A percentile compares a stretch with the other conserved stretches of the same genome.
phyloP scores from a whole-genome alignment of 495 filamentous ascomycete genomes.

The Talaromyces borbonicus region DNA sequence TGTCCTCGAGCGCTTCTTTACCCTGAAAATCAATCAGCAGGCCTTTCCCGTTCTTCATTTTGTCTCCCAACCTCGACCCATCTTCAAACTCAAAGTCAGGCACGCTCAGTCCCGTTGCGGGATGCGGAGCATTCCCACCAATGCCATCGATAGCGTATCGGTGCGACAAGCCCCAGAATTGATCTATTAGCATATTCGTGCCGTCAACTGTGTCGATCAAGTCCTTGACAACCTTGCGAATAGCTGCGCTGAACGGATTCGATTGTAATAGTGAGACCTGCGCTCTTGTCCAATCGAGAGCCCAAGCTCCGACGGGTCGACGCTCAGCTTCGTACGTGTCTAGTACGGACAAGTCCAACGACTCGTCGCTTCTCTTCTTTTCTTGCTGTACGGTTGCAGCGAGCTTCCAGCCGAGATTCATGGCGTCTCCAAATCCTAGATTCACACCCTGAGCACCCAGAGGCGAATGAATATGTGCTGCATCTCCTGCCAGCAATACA shows the following conservation, averaged over 20 bases:
- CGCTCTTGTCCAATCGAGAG: conserved; percentile 23
- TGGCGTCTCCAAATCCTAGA: conserved; percentile 41
- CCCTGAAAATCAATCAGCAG: conserved; percentile 16
- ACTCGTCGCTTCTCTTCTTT: conserved; percentile 9
- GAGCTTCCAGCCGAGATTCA: conserved; percentile 45
- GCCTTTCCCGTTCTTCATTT: conserved; percentile 13
- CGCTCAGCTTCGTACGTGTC: conserved; percentile 23
- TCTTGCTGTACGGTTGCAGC: conserved; percentile 23
- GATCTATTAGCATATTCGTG: conserved; percentile 19
- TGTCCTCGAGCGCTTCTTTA: conserved; percentile 4
- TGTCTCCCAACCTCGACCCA: conserved; percentile 13
- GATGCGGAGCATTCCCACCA: conserved; percentile 8
- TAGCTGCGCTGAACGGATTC: conserved; percentile 11
- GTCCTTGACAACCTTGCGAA: conserved; percentile 13
- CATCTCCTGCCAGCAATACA: conserved; percentile 42
- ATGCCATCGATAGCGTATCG: conserved; percentile 16
- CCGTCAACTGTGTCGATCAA: conserved; percentile 21
- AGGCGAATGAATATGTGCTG: conserved; percentile 40
- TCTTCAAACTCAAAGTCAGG: conserved; percentile 21
- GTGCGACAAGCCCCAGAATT: conserved; percentile 20
- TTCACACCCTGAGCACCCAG: conserved; percentile 46
- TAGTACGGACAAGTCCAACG: conserved; percentile 24
- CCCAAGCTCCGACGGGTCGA: conserved; percentile 17
- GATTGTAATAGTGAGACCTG: conserved; percentile 16
- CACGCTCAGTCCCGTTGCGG: conserved; percentile 18